phyloP scores from a whole-genome alignment of 2,329 filamentous ascomycete genomes.

The Ascochyta lentis region DNA sequence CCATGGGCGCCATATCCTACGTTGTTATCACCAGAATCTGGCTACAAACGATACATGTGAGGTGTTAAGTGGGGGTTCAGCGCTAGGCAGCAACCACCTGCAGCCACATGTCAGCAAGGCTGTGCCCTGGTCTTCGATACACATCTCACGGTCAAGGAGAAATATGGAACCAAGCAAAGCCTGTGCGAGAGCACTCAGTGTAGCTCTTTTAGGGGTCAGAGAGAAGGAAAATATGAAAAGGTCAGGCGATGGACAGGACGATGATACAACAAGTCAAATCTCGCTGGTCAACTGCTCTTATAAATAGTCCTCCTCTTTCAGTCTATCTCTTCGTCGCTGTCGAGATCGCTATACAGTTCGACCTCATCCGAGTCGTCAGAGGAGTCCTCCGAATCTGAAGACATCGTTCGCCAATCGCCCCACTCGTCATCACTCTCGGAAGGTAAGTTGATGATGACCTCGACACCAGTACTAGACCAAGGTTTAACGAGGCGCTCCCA shows the following conservation, averaged over 20 bases:
- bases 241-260: not conserved
- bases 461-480: conserved; percentile 13
- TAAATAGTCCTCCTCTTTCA: not conserved
- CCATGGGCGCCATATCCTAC: not conserved
- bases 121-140: not conserved
- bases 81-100: not conserved
- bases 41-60: not conserved
- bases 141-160: too few relatives aligned
- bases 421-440: conserved; percentile 7
- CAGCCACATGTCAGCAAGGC: not conserved
- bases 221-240: not conserved
- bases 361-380: conserved; percentile 28
- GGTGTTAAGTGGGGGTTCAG: not conserved
- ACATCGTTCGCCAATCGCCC: conserved; percentile 13
- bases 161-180: too few relatives aligned
- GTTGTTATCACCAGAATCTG: not conserved
- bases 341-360: conserved; percentile 20
- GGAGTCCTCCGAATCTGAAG: conserved; percentile 18
- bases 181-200: too few relatives aligned
- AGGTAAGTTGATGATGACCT: conserved; percentile 14
- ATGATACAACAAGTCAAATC: not conserved
- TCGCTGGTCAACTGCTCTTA: not conserved
- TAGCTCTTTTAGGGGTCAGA: not conserved
- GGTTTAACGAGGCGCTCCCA: conserved; percentile 18
- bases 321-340: not conserved